Conservation (phyloP, 2,329 filamentous ascomycete genomes). For the Pseudocercospora crystallina region DNA sequence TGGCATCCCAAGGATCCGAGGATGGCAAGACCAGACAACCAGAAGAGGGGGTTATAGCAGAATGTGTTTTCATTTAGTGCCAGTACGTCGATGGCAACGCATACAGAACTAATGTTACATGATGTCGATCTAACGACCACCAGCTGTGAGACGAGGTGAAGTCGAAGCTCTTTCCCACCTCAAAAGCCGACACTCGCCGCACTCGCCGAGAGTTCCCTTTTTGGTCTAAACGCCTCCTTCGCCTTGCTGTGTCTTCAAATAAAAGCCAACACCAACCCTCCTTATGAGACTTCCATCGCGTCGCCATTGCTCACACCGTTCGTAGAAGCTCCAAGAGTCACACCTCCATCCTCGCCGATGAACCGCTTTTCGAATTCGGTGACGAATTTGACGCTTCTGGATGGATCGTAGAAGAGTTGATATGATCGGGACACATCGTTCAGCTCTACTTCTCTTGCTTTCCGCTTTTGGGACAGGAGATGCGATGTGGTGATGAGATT, state of each 20-base stretch:
- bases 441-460: constrained; percentile 77
- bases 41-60: too few relatives aligned
- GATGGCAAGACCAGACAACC: too few relatives aligned
- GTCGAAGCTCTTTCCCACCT: background rate
- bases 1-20: too few relatives aligned
- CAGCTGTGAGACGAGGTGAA: constrained; percentile 5
- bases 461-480: constrained; percentile 81
- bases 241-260: constrained; percentile 17
- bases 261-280: background rate
- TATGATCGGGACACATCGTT: constrained; percentile 93
- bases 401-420: constrained; percentile 87
- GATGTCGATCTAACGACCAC: background rate
- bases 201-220: constrained; percentile 4
- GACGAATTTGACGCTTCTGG: constrained; percentile 86
- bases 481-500: constrained; percentile 96
- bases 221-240: constrained; percentile 9
- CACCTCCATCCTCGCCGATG: constrained; percentile 81
- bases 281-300: constrained; percentile 69
- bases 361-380: constrained; percentile 86
- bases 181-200: constrained; percentile 9
- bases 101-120: too few relatives aligned
- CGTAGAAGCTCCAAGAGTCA: constrained; percentile 63
- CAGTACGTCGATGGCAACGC: too few relatives aligned
- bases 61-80: too few relatives aligned
- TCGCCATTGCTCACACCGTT: constrained; percentile 24